Base-by-base conservation (phyloP, 768 basidiomycete species). In the Plicaturopsis crispa region DNA sequence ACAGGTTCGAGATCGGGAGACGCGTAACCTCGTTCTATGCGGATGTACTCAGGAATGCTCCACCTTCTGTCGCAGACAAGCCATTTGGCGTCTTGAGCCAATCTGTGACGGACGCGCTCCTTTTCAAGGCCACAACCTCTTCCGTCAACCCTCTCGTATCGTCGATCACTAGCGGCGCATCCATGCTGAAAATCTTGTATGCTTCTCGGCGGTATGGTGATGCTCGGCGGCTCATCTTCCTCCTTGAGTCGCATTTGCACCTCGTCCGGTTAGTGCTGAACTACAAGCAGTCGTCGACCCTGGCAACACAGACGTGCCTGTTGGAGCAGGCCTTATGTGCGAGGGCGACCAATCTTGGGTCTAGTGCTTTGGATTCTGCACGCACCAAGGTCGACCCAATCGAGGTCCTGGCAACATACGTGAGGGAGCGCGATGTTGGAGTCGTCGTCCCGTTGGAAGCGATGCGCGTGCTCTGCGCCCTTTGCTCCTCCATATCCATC, bases 91-190 rank as follows among this genome's bases (percentile, higher is more conserved):
- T 63, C 6, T 60, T 87, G 37, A 73, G 80, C 47, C 75, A 75
- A 44, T 66, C 74, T 0, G 67, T 92, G 30, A 67, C 76, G 2
- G 85, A 91, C 42, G 69, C 75, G 0, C 69, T 94, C 35, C 63
- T 96, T 12, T 70, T 72, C 56, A 79, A 80, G 45, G 82, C 87
- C 1, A 80, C 84, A 5, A 77, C 79, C 2, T 81, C 87, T 0
- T 83, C 84, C 1, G 82, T 94, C 46, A 80, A 77, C 41, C 91
- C 92, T 0, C 65, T 94, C 21, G 70, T 92, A 34, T 73, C 81
- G 0, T 69, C 77, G 22, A 69, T 96, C 41, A 73, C 77, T 8
- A 66, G 74, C 1, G 82, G 79, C 10, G 66, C 67, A 6, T 70
- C 73, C 16, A 62, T 84, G 31, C 63, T 87, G 19, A 59, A 65